phyloP scores from a whole-genome alignment of 331 rosid genomes.

The Malus hybrid region DNA sequence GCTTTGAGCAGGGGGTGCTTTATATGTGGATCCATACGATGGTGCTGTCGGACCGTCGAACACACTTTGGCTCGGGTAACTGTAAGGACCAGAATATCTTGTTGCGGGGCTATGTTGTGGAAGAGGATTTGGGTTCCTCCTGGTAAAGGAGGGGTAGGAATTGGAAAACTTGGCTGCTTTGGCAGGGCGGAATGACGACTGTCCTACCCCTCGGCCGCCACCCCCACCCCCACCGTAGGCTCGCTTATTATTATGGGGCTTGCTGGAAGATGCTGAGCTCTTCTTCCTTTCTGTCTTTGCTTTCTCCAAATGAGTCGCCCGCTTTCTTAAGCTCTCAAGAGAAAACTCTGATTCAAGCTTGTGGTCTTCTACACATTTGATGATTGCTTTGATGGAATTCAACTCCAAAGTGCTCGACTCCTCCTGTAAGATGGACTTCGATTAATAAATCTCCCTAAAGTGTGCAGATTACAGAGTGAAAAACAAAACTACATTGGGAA shows the following conservation, averaged over 20 bases:
- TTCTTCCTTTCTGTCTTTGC: slow-evolving; percentile 56
- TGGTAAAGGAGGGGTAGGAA: slow-evolving; percentile 29
- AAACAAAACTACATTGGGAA: neutral
- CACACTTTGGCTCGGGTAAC: slow-evolving; percentile 41
- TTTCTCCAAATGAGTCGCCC: slow-evolving; percentile 46
- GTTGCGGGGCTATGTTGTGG: slow-evolving; percentile 50
- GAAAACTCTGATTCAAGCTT: slow-evolving; percentile 67
- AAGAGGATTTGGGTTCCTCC: slow-evolving; percentile 50
- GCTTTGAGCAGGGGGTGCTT: slow-evolving; percentile 43
- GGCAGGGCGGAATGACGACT: slow-evolving; percentile 47
- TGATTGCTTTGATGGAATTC: slow-evolving; percentile 49
- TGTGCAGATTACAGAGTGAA: neutral
- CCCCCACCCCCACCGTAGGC: slow-evolving; percentile 21
- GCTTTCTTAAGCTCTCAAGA: slow-evolving; percentile 48
- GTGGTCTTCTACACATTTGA: slow-evolving; percentile 85
- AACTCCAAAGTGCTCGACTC: slow-evolving; percentile 53
- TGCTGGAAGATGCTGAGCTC: slow-evolving; percentile 33
- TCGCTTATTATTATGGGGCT: slow-evolving; percentile 53
- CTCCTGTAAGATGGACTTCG: slow-evolving; percentile 41
- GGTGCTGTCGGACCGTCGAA: slow-evolving; percentile 37
- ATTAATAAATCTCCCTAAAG: slow-evolving; percentile 5
- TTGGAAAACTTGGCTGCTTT: slow-evolving; percentile 45
- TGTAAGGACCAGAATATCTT: slow-evolving; percentile 49
- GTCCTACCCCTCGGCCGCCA: slow-evolving; percentile 30
- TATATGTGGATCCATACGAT: slow-evolving; percentile 47